Conservation (phyloP, 176 grass and related monocot genomes). For the Musa schizocarpa region DNA sequence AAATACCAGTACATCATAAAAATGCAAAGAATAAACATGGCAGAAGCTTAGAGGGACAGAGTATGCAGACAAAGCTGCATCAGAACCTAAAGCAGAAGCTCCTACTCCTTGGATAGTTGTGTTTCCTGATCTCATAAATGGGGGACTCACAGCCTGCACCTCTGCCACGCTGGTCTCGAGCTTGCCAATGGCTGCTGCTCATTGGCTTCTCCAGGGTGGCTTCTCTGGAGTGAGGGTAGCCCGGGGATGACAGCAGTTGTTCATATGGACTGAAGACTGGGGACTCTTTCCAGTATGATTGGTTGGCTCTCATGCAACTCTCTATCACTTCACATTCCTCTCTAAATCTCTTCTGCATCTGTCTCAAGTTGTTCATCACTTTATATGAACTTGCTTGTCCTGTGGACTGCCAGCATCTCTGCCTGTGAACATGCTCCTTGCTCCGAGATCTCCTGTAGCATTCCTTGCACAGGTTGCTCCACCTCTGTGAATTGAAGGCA, state of each 20-base stretch:
- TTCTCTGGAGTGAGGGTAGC: conserved; percentile 43
- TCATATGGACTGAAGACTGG: conserved; percentile 61
- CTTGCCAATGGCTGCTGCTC: neutral
- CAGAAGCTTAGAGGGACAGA: too few relatives aligned
- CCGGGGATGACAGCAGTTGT: conserved; percentile 8
- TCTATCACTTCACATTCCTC: conserved; percentile 65
- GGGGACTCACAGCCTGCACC: conserved; percentile 34
- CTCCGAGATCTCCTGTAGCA: conserved; percentile 35
- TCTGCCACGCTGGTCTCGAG: conserved; percentile 5
- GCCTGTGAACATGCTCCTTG: neutral
- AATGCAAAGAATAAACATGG: too few relatives aligned
- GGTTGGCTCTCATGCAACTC: conserved; percentile 39
- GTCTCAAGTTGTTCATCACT: conserved; percentile 17
- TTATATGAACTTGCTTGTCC: neutral
- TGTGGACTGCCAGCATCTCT: neutral
- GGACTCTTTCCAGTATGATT: conserved; percentile 25
- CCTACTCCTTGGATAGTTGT: neutral
- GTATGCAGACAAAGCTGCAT: too few relatives aligned
- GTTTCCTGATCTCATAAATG: conserved; percentile 33
- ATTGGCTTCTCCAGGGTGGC: neutral
- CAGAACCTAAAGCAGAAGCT: neutral
- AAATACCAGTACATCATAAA: too few relatives aligned
- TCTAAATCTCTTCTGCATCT: conserved; percentile 45
- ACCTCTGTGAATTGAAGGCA: conserved; percentile 39
- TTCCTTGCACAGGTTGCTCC: conserved; percentile 39